Base-by-base conservation (phyloP, 2,329 filamentous ascomycete species). In the Botrytis porri region DNA sequence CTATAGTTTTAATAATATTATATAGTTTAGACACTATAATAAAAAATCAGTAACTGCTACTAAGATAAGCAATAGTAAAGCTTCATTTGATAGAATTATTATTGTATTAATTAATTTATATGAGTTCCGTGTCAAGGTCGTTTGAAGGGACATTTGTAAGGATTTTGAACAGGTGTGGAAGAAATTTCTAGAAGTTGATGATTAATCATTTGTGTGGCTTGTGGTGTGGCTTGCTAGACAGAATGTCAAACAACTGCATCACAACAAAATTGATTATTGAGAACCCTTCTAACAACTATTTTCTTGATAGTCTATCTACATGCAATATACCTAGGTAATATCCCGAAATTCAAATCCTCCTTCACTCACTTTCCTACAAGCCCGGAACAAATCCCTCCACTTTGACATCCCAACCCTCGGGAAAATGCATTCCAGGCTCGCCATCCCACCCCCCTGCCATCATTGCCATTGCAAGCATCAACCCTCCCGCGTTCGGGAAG, bases 311-410 rank as follows among this genome's bases (percentile, higher is more conserved):
- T n/a, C n/a, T n/a, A n/a, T n/a, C n/a, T n/a, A n/a, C n/a, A n/a
- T n/a, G n/a, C n/a, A n/a, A n/a, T n/a, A n/a, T n/a, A n/a, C n/a
- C n/a, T n/a, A n/a, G n/a, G n/a, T n/a, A n/a, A n/a, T n/a, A n/a
- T n/a, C n/a, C n/a, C n/a, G n/a, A n/a, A n/a, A n/a, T 18, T 29
- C 25, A 29, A 2, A 29, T 43, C 57, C 80, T 35, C 81, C 82
- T 39, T 84, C 86, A n/a, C 84, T 84, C 86, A n/a, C 84, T 84
- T 89, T 87, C 86, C 87, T 89, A 82, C 87, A 90, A 75, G 78
- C 81, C 7, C 81, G 70, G 70, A 6, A 67, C 86, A 79, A 88
- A 88, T 1, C 85, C 86, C 72, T 88, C 86, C 41, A 82, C 83
- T 54, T 76, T 82, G 2, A 84, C 84, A 59, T 83, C 78, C 87